Conservation (phyloP, 768 basidiomycete species). For the Russula virescens region DNA sequence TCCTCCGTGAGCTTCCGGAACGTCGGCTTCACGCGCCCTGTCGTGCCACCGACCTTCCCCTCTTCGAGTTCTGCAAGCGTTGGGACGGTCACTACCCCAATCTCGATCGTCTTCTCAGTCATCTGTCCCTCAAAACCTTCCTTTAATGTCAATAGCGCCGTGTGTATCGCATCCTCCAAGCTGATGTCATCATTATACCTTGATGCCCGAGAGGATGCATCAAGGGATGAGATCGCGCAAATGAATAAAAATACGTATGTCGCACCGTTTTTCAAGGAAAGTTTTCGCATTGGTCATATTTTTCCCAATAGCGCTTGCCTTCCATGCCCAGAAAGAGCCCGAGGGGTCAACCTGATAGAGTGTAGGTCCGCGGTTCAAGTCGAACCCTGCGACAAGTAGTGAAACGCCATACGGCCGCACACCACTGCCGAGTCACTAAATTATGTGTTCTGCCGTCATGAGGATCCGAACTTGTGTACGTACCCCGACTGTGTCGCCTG, state of each 20-base stretch:
- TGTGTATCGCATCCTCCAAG: conserved; percentile 97
- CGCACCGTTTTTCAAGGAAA: conserved; percentile 95
- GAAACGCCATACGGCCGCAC: conserved; percentile 99
- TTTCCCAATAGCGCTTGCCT: conserved; percentile 98
- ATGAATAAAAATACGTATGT: conserved; percentile 19
- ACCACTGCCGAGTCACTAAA: conserved; percentile 51
- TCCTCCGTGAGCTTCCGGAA: conserved; percentile 96
- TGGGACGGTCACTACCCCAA: conserved; percentile 91
- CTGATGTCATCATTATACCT: conserved; percentile 99
- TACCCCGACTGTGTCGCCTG: conserved; percentile 98
- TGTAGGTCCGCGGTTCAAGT: conserved; percentile 88
- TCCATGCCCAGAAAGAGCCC: conserved; percentile 99
- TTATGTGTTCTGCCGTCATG: background rate
- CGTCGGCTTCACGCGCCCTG: conserved; percentile 71
- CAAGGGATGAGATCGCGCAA: background rate
- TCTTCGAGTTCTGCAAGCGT: conserved; percentile 62
- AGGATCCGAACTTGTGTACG: conserved; percentile 28
- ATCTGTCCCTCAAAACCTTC: conserved; percentile 99
- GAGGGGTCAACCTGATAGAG: conserved; percentile 99
- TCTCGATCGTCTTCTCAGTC: conserved; percentile 99
- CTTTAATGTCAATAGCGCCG: conserved; percentile 93
- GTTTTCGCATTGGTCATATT: conserved; percentile 99
- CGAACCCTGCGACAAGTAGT: conserved; percentile 95
- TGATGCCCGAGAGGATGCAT: conserved; percentile 10
- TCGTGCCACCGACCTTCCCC: conserved; percentile 62